Evolutionary conservation across 768 basidiomycete genomes (phyloP), one percentile per base, ranked within the genome.

Genomic region (Leccinellum rugosiceps): DNA sequence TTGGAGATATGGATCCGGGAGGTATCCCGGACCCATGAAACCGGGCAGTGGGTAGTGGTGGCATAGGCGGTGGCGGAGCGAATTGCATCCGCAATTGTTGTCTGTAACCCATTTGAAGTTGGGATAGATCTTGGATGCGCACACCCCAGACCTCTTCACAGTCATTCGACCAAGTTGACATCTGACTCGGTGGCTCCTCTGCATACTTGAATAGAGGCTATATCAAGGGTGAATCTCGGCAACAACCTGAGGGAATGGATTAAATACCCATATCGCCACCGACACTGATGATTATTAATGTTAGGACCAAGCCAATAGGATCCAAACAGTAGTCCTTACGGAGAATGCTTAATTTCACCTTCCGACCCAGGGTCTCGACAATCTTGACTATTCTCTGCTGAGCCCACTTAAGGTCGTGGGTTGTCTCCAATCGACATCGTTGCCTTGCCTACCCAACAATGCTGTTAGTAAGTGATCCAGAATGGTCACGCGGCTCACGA

Each of bases 121-220:
- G 35, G 72, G 77, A 55, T 76, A 74, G 55, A 52, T 85, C 84
- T 26, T 75, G 74, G 26, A 85, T 78, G 56, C 78, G 78, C 54
- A 84, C 81, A 21, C 88, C 88, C 81, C 83, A 87, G 19, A 80
- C 68, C 57, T 84, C 85, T 65, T 86, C 84, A 54, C 87, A 87
- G 44, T 86, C 82, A 35, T 75, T 72, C 51, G 78, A 81, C 87
- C 84, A 87, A 35, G 71, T 73, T n/a, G 79, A 76, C 58, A 89
- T 76, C 25, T 77, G 73, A 58, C 83, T 57, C 19, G 66, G 83
- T 57, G 86, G 82, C 26, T 79, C 74, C 57, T 81, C 78, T 56
- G 78, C 80, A 65, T 88, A 87, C 67, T 84, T 86, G 72, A 85
- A 80, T 57, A 87, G 78, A 15, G 85, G 77, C 88, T 89, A 56